These are phyloP conservation scores for Mucor lusitanicus DNA, from an alignment of 371 early-diverging fungal genomes.

Conservation along the genomic window DNA sequence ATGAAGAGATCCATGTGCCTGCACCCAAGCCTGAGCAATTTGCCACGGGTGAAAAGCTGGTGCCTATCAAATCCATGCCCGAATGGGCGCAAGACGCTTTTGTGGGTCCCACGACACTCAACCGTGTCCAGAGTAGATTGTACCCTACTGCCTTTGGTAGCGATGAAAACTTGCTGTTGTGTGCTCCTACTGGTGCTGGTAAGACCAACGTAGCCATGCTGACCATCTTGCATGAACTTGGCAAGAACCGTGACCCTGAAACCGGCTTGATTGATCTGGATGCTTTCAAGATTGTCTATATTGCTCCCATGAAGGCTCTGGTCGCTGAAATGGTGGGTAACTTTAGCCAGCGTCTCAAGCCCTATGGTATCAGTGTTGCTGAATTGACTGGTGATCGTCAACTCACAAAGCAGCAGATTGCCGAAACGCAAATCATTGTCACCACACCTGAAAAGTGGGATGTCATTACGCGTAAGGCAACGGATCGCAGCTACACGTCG, in stretches of 20 bases:
- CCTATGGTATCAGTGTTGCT: constrained; percentile 85
- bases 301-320: constrained; percentile 99
- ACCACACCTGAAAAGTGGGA: constrained; percentile 99
- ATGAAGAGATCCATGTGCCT: constrained; percentile 97
- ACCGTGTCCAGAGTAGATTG: constrained; percentile 92
- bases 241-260: constrained; percentile 72
- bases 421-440: constrained; percentile 96
- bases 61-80: constrained; percentile 78
- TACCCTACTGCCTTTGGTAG: constrained; percentile 85
- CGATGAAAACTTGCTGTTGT: constrained; percentile 95
- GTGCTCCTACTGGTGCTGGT: constrained; percentile 99
- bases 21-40: constrained; percentile 79
- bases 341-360: constrained; percentile 78
- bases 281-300: constrained; percentile 96
- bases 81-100: constrained; percentile 91
- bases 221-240: constrained; percentile 87
- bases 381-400: constrained; percentile 99
- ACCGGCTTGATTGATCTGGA: constrained; percentile 83
- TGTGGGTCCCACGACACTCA: constrained; percentile 69
- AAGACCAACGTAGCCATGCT: constrained; percentile 99
- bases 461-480: constrained; percentile 96
- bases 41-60: constrained; percentile 68
- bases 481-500: constrained; percentile 89
- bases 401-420: constrained; percentile 91
- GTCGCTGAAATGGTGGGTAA: constrained; percentile 98